Percentiles rank a stretch among this genome's conserved stretches.
phyloP scores from a whole-genome alignment of 257 asterid genomes.

The Craterostigma plantagineum region DNA sequence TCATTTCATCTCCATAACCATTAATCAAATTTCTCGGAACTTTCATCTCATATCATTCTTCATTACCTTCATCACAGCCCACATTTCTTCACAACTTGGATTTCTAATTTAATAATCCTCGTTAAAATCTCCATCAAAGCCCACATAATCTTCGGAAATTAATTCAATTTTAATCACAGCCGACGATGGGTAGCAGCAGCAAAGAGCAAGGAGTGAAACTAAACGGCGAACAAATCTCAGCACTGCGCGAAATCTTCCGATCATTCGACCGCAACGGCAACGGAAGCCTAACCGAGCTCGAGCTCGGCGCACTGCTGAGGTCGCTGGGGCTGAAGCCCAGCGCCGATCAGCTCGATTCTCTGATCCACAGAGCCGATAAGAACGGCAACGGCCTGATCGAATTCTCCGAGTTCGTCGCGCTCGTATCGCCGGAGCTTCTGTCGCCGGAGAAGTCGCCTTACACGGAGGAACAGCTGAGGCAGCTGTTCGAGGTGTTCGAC shows the following conservation, averaged over 20 bases:
- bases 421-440: slow-evolving; percentile 82
- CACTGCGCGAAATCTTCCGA: slow-evolving; percentile 81
- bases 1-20: too few species aligned
- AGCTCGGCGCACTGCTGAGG: slow-evolving; percentile 67
- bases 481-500: slow-evolving; percentile 60
- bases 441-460: slow-evolving; percentile 62
- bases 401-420: slow-evolving; percentile 78
- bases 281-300: slow-evolving; percentile 80
- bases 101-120: too few species aligned
- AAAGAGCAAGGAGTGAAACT: slow-evolving; percentile 25
- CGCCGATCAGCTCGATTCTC: slow-evolving; percentile 62
- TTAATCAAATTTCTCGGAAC: too few species aligned
- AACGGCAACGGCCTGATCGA: slow-evolving; percentile 76
- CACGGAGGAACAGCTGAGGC: slow-evolving; percentile 76
- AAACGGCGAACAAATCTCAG: slow-evolving; percentile 71
- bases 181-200: slow-evolving; percentile 23
- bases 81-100: too few species aligned
- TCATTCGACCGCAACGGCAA: slow-evolving; percentile 77
- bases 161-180: too few species aligned
- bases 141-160: too few species aligned
- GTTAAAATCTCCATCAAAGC: too few species aligned
- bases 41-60: too few species aligned
- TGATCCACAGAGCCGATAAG: slow-evolving; percentile 60
- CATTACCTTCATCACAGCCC: too few species aligned
- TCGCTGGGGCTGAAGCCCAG: slow-evolving; percentile 77